Evolutionary conservation across 2,329 filamentous ascomycete species (phyloP), one percentile per base, ranked within the genome.

Genomic region (Colletotrichum sublineola): DNA sequence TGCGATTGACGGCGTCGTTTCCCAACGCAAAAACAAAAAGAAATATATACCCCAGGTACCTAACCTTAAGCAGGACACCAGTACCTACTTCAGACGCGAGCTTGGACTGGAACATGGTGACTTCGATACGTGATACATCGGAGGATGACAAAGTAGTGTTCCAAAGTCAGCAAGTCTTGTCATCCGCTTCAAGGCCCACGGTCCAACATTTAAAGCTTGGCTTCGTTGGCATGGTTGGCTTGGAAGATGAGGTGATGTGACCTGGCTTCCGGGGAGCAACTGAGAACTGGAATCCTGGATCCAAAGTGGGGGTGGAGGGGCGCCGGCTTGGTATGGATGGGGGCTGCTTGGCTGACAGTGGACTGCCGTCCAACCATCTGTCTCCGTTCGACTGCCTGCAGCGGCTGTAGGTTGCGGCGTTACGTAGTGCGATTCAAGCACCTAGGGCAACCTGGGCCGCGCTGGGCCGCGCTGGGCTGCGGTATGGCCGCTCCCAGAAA

Each of bases 351-450:
- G 24, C 48, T 52, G 48, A 33, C 48, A 57, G 48, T 58, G 42
- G 48, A 58, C 58, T 64, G 55, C 60, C 66, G 46, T 64, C 55
- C 62, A 70, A 40, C 56, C 38, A 42, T 44, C 33, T 40, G 24
- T 53, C 63, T 44, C 63, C 57, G 33, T 62, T 63, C 60, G 36
- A 46, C 38, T 46, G 31, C 57, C 65, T 62, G 65, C 69, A 60
- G 65, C 69, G 53, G 65, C 69, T 63, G 65, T 20, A 60, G 18
- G 42, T 61, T 53, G 55, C 48, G 61, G 38, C 53, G 60, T 72
- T 72, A 72, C 69, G 66, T 64, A 69, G 69, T 60, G 66, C 66
- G 61, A 69, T 33, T 60, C 29, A 40, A 69, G 66, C 65, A 61
- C 40, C 46, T 66, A 46, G 53, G 56, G 48, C 57, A 44, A 57